Evolutionary conservation across 805 yeast species (phyloP), one percentile per base, ranked within the genome.

Genomic region (Candida nonsorbophila): DNA sequence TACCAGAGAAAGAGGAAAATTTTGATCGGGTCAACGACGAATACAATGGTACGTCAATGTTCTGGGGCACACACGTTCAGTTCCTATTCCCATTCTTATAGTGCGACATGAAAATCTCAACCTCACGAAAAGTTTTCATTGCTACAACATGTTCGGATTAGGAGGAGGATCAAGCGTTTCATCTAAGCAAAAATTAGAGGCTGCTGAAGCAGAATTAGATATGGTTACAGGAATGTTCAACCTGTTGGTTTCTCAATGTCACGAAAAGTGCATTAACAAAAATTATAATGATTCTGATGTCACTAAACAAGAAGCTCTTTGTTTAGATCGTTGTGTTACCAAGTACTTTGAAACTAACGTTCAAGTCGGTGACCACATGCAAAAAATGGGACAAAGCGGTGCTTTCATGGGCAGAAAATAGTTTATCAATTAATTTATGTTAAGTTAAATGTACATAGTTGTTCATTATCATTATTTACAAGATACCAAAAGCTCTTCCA

Each of bases 191-290:
- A 84, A 84, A 57, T 69, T 84, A 38, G 72, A 72, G 49, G 95
- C 95, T 43, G 98, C 98, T 29, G 97, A 90, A 65, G 84, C 95
- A 34, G 98, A 90, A 62, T 73, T 90, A 44, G 98, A 90, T 58
- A 82, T 92, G 79, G 95, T 90, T 46, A 88, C 97, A 22, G 95
- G 92, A 46, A 87, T 90, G 97, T 90, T 90, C 77, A 90, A 90
- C 75, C 74, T 79, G 49, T 69, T 88, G 49, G 94, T 87, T 14
- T 88, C 81, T 49, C 81, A 85, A 45, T 88, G 97, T 57, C 92
- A 88, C 60, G 58, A 65, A 44, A 88, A 88, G 65, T 88, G 97
- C 67, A 82, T 87, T 53, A 70, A 48, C 51, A 67, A 64, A 40
- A 47, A 64, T 29, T 88, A 87, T 64, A 46, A 58, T 29, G 88